These are phyloP conservation scores for Xylaria nigripes DNA, from an alignment of 495 filamentous ascomycete genomes.

Conservation along the genomic window DNA sequence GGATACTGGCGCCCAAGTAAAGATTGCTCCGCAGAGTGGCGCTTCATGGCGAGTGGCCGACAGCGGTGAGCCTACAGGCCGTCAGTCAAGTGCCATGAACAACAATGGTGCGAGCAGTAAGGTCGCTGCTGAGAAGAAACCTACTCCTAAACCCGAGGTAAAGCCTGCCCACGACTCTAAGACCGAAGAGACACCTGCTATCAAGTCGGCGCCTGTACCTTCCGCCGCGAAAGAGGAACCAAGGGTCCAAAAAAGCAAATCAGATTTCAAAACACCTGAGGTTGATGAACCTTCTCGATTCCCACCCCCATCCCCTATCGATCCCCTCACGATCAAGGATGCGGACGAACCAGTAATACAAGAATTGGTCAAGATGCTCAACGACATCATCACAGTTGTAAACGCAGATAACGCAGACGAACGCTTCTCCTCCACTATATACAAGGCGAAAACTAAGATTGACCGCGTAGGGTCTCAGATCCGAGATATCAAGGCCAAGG, in stretches of 20 bases:
- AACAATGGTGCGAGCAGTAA: slow-evolving; percentile 24
- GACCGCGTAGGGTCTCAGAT: slow-evolving; percentile 67
- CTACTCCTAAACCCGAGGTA: slow-evolving; percentile 22
- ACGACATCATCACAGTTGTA: slow-evolving; percentile 87
- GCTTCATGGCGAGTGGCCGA: slow-evolving; percentile 73
- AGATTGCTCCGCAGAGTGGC: slow-evolving; percentile 76
- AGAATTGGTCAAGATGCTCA: slow-evolving; percentile 89
- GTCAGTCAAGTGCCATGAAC: slow-evolving; percentile 39
- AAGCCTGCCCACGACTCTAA: slow-evolving; percentile 5
- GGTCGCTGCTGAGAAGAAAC: slow-evolving; percentile 27
- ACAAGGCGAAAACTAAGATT: slow-evolving; percentile 79
- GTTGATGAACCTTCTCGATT: slow-evolving; percentile 53
- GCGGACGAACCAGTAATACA: slow-evolving; percentile 82
- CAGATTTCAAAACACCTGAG: slow-evolving; percentile 42
- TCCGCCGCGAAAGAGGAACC: slow-evolving; percentile 7
- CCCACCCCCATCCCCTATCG: slow-evolving; percentile 58
- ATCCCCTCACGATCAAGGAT: slow-evolving; percentile 60
- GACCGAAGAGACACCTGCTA: slow-evolving; percentile 9
- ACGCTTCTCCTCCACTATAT: slow-evolving; percentile 66
- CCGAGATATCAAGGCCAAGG: slow-evolving; percentile 54
- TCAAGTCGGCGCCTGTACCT: slow-evolving; percentile 13
- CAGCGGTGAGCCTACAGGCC: slow-evolving; percentile 27
- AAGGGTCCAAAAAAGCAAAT: slow-evolving; percentile 1
- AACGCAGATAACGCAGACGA: slow-evolving; percentile 69
- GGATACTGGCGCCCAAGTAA: slow-evolving; percentile 64